phyloP scores from a whole-genome alignment of 805 yeast species.

The Nematodospora valgi region DNA sequence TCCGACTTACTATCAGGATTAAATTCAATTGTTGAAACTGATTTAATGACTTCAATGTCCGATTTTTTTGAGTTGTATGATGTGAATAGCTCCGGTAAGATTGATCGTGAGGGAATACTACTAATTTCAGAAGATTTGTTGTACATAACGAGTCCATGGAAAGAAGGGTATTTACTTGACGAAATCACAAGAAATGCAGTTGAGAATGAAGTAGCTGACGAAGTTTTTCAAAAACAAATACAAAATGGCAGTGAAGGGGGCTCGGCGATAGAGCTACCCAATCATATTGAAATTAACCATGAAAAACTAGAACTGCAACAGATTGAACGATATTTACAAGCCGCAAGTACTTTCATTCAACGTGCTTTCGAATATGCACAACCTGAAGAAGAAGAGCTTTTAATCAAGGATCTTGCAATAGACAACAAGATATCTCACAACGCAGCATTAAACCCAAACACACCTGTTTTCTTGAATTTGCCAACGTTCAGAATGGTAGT shows the following conservation, averaged over 20 bases:
- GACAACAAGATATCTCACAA: conserved; percentile 53
- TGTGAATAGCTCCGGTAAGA: conserved; percentile 50
- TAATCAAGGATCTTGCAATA: conserved; percentile 35
- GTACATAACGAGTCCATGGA: conserved; percentile 81
- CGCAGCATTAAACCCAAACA: conserved; percentile 76
- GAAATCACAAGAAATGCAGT: conserved; percentile 57
- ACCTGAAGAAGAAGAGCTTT: conserved; percentile 46
- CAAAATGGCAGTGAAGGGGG: conserved; percentile 4
- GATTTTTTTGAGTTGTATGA: conserved; percentile 79
- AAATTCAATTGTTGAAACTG: conserved; percentile 63
- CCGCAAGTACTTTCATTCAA: conserved; percentile 83
- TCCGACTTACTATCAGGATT: conserved; percentile 72
- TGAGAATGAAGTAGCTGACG: conserved; percentile 65
- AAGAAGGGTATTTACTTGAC: conserved; percentile 68
- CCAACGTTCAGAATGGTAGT: conserved; percentile 95
- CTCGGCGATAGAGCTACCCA: conserved; percentile 42
- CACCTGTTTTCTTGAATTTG: conserved; percentile 69
- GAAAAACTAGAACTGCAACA: conserved; percentile 61
- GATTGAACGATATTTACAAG: conserved; percentile 76
- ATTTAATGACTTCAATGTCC: conserved; percentile 74
- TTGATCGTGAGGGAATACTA: conserved; percentile 76
- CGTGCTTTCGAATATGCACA: conserved; percentile 88
- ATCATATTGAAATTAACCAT: conserved; percentile 60
- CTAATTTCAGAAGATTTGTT: conserved; percentile 85
- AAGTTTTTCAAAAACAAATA: conserved; percentile 43